These are phyloP conservation scores for Solanum clarkiae DNA, from an alignment of 257 asterid genomes.

Conservation along the genomic window DNA sequence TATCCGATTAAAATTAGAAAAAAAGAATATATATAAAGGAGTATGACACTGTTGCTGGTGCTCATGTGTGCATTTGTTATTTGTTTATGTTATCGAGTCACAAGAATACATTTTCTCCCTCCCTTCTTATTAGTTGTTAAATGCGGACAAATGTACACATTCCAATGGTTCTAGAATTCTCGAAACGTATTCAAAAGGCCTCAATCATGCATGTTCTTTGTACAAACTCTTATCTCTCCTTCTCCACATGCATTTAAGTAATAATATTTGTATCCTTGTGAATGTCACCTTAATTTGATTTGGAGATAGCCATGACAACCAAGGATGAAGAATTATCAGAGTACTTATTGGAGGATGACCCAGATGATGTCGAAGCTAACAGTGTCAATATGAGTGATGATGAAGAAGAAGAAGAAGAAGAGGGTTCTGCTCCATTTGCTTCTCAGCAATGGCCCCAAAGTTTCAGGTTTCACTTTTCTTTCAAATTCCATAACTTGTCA, in stretches of 20 bases:
- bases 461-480: slow-evolving; percentile 34
- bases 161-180: neutral
- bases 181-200: neutral
- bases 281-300: neutral
- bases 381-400: neutral
- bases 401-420: slow-evolving; percentile 15
- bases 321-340: slow-evolving; percentile 12
- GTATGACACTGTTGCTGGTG: neutral
- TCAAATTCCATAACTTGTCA: neutral
- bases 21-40: neutral
- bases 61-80: neutral
- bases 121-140: neutral
- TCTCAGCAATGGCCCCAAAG: slow-evolving; percentile 96
- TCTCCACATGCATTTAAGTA: neutral
- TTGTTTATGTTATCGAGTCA: neutral
- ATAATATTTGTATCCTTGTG: neutral
- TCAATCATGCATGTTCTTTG: neutral
- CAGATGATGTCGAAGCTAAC: slow-evolving; percentile 16
- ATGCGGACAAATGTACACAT: neutral
- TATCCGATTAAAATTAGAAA: neutral
- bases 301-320: slow-evolving; percentile 18
- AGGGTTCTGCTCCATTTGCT: slow-evolving; percentile 15
- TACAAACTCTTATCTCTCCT: neutral
- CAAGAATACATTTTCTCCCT: neutral
- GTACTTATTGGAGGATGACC: slow-evolving; percentile 35